Evolutionary conservation across 2,329 filamentous ascomycete genomes (phyloP), one percentile per base, ranked within the genome.

Genomic region (Botrytis elliptica): DNA sequence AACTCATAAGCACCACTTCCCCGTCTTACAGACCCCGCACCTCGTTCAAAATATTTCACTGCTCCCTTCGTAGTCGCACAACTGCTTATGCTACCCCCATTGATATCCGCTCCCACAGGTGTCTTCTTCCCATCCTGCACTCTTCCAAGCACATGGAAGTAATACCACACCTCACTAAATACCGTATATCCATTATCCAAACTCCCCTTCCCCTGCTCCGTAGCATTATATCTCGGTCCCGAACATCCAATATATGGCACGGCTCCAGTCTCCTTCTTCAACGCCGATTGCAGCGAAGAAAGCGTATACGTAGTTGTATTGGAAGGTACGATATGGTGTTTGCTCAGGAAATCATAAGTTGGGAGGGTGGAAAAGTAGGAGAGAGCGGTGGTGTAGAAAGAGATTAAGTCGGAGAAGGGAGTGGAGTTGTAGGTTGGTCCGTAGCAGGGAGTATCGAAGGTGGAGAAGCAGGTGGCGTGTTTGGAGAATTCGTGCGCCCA

Each of bases 401-500:
- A 64, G 14, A 72, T 52, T 14, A 68, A 40, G 22, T 62, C 59
- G 29, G 8, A 12, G 29, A 36, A 59, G 63, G 70, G 70, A 1
- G 70, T 67, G 10, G 16, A 33, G 33, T 67, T 67, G 36, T 57
- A 89, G 75, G 84, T 79, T 8, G 89, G 88, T 0, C 88, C 88
- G 81, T 91, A 92, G 85, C 90, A 92, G 44, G 88, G 85, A 9
- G 85, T 82, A 78, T 91, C 88, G 79, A 92, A 92, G 75, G 87
- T 91, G 65, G 86, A 88, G 84, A 84, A 92, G 84, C 90, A 92
- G 22, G 90, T 92, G 4, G 86, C 90, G 81, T 91, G 89, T 84
- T 92, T 92, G 82, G 84, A 86, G 83, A 90, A 91, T 79, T 92
- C 89, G 83, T 91, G 89, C 57, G 82, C 90, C 89, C 90, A 92